Conservation (phyloP, 2,329 filamentous ascomycete species). For the Fusarium stilboides region DNA sequence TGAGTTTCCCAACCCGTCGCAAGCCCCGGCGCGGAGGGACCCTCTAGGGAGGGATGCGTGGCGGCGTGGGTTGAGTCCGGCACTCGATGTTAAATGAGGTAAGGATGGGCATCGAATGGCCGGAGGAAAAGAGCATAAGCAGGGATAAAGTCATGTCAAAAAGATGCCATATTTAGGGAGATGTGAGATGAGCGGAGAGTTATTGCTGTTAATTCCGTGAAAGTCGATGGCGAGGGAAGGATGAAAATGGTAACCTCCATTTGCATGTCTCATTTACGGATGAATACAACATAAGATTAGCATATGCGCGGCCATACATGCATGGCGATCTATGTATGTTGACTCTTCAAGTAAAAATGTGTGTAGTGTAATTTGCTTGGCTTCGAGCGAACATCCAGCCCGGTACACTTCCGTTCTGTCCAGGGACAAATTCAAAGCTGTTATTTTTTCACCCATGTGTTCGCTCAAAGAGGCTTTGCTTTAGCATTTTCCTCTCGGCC, state of each 20-base stretch:
- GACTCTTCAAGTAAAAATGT: constrained; percentile 9
- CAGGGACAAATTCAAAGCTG: background rate
- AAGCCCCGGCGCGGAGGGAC: constrained; percentile 29
- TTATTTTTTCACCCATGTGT: constrained; percentile 2
- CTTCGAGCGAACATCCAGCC: background rate
- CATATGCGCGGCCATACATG: constrained; percentile 4
- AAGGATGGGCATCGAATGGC: constrained; percentile 31
- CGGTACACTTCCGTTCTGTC: background rate
- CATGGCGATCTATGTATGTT: constrained; percentile 19
- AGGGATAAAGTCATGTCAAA: constrained; percentile 1
- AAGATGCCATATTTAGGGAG: background rate
- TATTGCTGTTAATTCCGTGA: background rate
- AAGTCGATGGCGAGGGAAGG: constrained; percentile 5
- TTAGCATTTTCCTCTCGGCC: constrained; percentile 1
- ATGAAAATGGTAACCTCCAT: constrained; percentile 13
- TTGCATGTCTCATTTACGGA: constrained; percentile 1
- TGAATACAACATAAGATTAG: constrained; percentile 3
- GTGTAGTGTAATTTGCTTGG: background rate
- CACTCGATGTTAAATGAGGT: constrained; percentile 28
- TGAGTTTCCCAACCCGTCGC: constrained; percentile 27
- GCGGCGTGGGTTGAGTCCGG: constrained; percentile 30
- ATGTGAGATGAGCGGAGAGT: background rate
- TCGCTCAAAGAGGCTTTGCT: background rate
- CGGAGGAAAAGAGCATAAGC: constrained; percentile 13
- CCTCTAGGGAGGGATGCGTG: constrained; percentile 40